phyloP scores from a whole-genome alignment of 768 basidiomycete species.

The Vishniacozyma victoriae region DNA sequence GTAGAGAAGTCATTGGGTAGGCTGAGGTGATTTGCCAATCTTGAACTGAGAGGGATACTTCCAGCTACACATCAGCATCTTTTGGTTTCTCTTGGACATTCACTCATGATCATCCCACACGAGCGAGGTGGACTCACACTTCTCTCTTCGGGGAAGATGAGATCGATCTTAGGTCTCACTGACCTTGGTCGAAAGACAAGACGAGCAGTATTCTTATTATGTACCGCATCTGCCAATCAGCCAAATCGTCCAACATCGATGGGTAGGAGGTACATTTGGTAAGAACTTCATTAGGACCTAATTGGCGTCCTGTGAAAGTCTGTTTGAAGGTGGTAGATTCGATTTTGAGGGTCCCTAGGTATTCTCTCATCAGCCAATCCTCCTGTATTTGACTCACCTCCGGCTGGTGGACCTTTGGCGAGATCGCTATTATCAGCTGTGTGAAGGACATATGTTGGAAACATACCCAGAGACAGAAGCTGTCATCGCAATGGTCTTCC shows the following conservation, averaged over 20 bases:
- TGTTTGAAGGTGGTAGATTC: slow-evolving; percentile 40
- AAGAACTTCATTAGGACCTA: slow-evolving; percentile 40
- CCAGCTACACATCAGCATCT: slow-evolving; percentile 26
- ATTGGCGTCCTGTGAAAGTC: slow-evolving; percentile 37
- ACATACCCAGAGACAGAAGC: slow-evolving; percentile 31
- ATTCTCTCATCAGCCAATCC: slow-evolving; percentile 14
- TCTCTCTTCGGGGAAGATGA: slow-evolving; percentile 34
- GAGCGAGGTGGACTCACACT: slow-evolving; percentile 15
- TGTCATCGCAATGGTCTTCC: slow-evolving; percentile 28
- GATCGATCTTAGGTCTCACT: slow-evolving; percentile 27
- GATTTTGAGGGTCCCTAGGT: slow-evolving; percentile 41
- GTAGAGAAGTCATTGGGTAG: slow-evolving; percentile 36
- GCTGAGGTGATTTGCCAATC: slow-evolving; percentile 41
- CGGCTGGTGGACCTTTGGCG: slow-evolving; percentile 36
- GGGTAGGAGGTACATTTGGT: slow-evolving; percentile 27
- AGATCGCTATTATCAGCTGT: slow-evolving; percentile 20
- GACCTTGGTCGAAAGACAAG: slow-evolving; percentile 40
- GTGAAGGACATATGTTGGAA: neutral
- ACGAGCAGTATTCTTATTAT: slow-evolving; percentile 36
- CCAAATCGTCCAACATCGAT: neutral
- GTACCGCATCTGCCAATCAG: slow-evolving; percentile 24
- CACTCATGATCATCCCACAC: neutral
- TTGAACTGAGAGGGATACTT: slow-evolving; percentile 30
- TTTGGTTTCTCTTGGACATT: neutral
- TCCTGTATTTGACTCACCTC: slow-evolving; percentile 23